These are phyloP conservation scores for Cubamyces sp. DNA, from an alignment of 768 basidiomycete genomes.

Conservation along the genomic window DNA sequence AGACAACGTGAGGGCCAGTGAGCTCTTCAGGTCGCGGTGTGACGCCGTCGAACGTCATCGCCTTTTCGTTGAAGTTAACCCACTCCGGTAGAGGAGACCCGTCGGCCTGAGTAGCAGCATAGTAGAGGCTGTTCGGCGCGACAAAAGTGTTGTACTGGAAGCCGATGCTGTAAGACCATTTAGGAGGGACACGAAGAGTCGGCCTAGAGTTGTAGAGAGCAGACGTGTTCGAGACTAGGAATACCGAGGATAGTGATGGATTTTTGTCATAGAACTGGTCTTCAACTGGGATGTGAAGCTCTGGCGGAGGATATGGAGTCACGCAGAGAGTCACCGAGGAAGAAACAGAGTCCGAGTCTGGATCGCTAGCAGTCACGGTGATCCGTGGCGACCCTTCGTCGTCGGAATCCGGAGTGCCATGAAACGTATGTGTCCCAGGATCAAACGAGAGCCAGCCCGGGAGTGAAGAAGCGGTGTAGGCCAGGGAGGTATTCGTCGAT, in stretches of 20 bases:
- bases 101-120: constrained; percentile 64
- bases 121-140: constrained; percentile 45
- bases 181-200: constrained; percentile 71
- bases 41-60: constrained; percentile 79
- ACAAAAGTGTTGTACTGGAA: constrained; percentile 67
- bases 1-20: constrained; percentile 46
- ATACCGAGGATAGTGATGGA: constrained; percentile 77
- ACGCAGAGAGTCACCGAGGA: constrained; percentile 62
- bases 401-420: constrained; percentile 62
- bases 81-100: constrained; percentile 76
- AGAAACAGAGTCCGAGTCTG: constrained; percentile 49
- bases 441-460: constrained; percentile 85
- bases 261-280: constrained; percentile 65
- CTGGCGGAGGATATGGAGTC: constrained; percentile 56
- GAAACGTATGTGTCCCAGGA: constrained; percentile 57
- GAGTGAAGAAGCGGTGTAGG: constrained; percentile 58
- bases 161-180: constrained; percentile 92
- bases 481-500: constrained; percentile 44
- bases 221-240: constrained; percentile 61
- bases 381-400: constrained; percentile 70
- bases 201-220: constrained; percentile 53
- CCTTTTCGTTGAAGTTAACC: constrained; percentile 69
- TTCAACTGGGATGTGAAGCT: constrained; percentile 53
- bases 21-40: constrained; percentile 54
- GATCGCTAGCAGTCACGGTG: constrained; percentile 64